Conservation (phyloP, 2,329 filamentous ascomycete species). For the Penicillium carneum region DNA sequence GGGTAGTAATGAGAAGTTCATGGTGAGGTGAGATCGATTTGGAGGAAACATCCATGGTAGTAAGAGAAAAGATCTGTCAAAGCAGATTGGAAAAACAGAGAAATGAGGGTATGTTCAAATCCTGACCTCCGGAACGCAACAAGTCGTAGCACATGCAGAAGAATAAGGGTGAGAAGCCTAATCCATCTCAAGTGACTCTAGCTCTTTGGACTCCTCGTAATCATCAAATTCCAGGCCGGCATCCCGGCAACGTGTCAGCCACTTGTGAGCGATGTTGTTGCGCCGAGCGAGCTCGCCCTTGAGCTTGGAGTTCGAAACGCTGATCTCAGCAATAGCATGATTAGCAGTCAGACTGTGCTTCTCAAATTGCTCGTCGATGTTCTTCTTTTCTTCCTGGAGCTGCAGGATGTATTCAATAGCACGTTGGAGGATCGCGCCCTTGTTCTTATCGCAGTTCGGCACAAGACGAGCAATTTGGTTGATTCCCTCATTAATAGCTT, state of each 20-base stretch:
- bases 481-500: conserved; percentile 98
- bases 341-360: conserved; percentile 55
- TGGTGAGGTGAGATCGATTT: conserved; percentile 6
- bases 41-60: conserved; percentile 17
- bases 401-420: conserved; percentile 94
- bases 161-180: conserved; percentile 31
- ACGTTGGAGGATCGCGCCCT: conserved; percentile 91
- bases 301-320: conserved; percentile 91
- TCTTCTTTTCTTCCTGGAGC: conserved; percentile 62
- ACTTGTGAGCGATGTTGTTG: conserved; percentile 70
- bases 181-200: conserved; percentile 49
- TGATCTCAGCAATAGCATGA: conserved; percentile 76
- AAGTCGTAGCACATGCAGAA: conserved; percentile 41
- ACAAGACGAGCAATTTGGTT: conserved; percentile 98
- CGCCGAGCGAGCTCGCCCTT: conserved; percentile 88
- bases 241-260: conserved; percentile 57
- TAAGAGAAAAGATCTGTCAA: conserved; percentile 14
- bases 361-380: conserved; percentile 52
- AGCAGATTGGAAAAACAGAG: conserved; percentile 26
- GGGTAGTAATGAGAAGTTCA: conserved; percentile 2
- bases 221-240: conserved; percentile 59
- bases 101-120: conserved; percentile 41
- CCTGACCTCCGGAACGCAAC: conserved; percentile 33
- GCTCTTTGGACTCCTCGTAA: conserved; percentile 54
- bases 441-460: conserved; percentile 97